Conservation (phyloP, 768 basidiomycete genomes). For the Auricularia cornea region DNA sequence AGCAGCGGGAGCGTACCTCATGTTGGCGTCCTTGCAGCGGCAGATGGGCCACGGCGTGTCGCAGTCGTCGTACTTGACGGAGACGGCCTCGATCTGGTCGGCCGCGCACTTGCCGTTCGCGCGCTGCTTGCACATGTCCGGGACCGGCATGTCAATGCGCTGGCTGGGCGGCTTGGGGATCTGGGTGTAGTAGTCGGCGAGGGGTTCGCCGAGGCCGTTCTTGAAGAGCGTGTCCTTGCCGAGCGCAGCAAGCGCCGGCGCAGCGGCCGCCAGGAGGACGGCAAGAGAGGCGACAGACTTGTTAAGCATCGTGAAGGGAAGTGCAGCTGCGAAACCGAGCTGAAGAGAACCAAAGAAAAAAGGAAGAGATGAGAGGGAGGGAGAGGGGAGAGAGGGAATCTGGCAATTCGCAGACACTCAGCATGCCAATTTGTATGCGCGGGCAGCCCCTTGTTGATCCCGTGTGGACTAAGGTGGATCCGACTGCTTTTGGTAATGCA, state of each 20-base stretch:
- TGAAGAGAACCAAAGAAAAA: not conserved
- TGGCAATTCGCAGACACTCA: too few relatives aligned
- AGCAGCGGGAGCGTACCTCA: not conserved
- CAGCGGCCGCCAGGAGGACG: not conserved
- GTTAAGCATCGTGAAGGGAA: not conserved
- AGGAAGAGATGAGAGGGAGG: not conserved
- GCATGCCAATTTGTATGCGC: too few relatives aligned
- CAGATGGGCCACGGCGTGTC: not conserved
- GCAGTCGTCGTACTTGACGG: slow-evolving; percentile 1
- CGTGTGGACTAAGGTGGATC: too few relatives aligned
- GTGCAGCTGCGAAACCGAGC: not conserved
- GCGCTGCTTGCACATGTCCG: not conserved
- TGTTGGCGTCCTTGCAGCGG: slow-evolving; percentile 1
- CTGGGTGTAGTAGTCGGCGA: not conserved
- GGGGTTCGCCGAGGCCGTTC: not conserved
- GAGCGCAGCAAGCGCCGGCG: not conserved
- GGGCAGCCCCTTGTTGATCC: too few relatives aligned
- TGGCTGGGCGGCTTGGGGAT: not conserved
- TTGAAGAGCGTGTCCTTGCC: slow-evolving; percentile 1
- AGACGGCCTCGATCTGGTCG: not conserved
- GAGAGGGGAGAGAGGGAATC: not conserved
- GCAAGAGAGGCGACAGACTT: not conserved
- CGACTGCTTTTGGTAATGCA: too few relatives aligned
- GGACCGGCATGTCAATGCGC: not conserved
- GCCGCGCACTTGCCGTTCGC: not conserved